Conservation (phyloP, 441 rosid species). For the Sinapis alba region DNA sequence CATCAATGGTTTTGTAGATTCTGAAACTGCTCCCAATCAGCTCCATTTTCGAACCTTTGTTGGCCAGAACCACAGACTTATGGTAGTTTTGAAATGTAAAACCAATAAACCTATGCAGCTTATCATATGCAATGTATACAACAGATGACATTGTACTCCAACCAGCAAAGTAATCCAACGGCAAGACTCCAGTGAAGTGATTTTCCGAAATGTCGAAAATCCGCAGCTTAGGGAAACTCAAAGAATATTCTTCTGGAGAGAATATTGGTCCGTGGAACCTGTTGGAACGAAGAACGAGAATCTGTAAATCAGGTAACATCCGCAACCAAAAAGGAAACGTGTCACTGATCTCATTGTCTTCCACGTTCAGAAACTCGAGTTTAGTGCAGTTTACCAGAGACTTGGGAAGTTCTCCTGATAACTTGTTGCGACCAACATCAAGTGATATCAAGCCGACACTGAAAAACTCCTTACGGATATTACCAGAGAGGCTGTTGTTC, state of each 20-base stretch:
- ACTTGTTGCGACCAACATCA: constrained; percentile 11
- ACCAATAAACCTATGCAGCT: not conserved
- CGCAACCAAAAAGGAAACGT: constrained; percentile 29
- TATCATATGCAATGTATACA: not conserved
- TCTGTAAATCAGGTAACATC: not conserved
- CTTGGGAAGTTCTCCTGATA: constrained; percentile 16
- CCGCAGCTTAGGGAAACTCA: constrained; percentile 22
- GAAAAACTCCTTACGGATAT: not conserved
- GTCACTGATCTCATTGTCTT: constrained; percentile 16
- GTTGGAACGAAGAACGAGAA: constrained; percentile 31
- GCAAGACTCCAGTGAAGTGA: constrained; percentile 13
- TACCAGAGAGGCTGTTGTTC: constrained; percentile 22
- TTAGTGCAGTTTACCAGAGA: not conserved
- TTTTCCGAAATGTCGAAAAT: constrained; percentile 33
- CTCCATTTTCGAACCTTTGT: not conserved
- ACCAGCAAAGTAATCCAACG: constrained; percentile 23
- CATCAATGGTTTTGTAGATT: constrained; percentile 17
- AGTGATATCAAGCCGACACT: not conserved
- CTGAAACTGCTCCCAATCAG: constrained; percentile 16
- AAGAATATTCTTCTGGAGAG: not conserved
- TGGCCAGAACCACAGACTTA: not conserved
- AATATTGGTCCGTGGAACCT: constrained; percentile 26
- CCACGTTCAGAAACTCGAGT: constrained; percentile 26
- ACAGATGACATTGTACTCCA: constrained; percentile 32
- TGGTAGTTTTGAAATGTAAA: not conserved